Base-by-base conservation (phyloP, 345 rosid species). In the Salix suchowensis region DNA sequence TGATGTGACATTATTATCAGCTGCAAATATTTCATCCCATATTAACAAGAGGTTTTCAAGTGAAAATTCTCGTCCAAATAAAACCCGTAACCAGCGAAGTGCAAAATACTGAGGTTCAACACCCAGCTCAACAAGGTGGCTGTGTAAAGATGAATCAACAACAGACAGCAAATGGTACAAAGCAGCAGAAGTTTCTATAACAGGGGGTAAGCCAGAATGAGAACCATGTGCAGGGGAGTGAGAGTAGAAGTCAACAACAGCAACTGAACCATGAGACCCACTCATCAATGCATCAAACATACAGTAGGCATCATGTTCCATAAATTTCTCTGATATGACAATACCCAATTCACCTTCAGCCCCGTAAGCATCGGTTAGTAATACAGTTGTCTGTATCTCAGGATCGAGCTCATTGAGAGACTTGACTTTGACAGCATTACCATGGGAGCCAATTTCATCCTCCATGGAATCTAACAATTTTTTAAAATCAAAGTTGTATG, bases 311-410 rank as follows among this genome's bases (percentile, higher is more conserved):
- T 96, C 99, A 61, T 96, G 99, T 76, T 96, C 99, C 95, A 92
- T 87, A 81, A 96, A 93, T 82, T 96, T 96, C 84, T 96, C 98
- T 7, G 99, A 96, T 81, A 93, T 84, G 78, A 93, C 92, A 79
- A 92, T 88, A 72, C 99, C 99, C 34, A 96, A 87, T 86, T 96
- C 99, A 68, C 99, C 98, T 89, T 96, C 99, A 18, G 97, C 97
- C 64, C 99, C 99, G 44, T 96, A 96, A 54, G 98, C 91, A 84
- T 96, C 99, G 37, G 92, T 92, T 28, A 96, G 80, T 86, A 82
- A 72, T 30, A 93, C 85, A 68, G 89, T 84, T 16, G 88, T 85
- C 74, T 88, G 91, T 68, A 93, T 86, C 77, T 96, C 92, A 1
- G 95, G 92, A 87, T 93, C 99, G 26, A 93, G 98, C 80, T 96